Percentiles rank a stretch among this genome's conserved stretches.
These are phyloP conservation scores for Torulaspora microellipsoides DNA, from an alignment of 805 yeast genomes.

Conservation along the genomic window DNA sequence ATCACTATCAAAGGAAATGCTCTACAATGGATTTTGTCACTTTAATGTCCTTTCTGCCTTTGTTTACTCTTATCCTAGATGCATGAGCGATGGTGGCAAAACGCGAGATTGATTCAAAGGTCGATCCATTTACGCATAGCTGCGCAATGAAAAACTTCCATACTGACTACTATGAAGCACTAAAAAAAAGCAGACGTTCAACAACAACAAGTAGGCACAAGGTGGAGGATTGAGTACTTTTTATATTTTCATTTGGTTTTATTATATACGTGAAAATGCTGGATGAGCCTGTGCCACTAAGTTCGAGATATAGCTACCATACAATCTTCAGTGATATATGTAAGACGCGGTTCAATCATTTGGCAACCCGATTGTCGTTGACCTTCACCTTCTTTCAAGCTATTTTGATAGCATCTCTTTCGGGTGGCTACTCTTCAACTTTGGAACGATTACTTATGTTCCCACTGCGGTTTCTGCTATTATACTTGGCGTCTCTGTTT, in stretches of 20 bases:
- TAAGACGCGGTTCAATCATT: constrained; percentile 38
- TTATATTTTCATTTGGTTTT: neutral
- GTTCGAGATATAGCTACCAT: constrained; percentile 34
- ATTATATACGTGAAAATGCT: constrained; percentile 6
- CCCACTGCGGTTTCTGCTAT: constrained; percentile 27
- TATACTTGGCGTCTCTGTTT: constrained; percentile 33
- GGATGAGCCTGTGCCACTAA: constrained; percentile 15
- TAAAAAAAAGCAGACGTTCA: too few relatives aligned
- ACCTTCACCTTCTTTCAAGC: constrained; percentile 30
- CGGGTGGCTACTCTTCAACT: constrained; percentile 21
- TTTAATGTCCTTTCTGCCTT: too few relatives aligned
- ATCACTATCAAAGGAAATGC: too few relatives aligned
- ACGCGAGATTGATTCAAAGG: too few relatives aligned
- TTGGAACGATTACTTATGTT: constrained; percentile 23
- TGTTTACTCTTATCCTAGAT: too few relatives aligned
- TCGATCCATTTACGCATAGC: too few relatives aligned
- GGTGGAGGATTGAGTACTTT: too few relatives aligned
- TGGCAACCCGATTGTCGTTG: constrained; percentile 35
- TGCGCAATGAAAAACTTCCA: too few relatives aligned
- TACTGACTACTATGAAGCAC: too few relatives aligned
- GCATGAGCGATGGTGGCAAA: too few relatives aligned
- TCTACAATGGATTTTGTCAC: too few relatives aligned
- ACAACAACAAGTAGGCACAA: too few relatives aligned
- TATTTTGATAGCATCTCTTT: constrained; percentile 21
- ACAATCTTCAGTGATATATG: constrained; percentile 40